phyloP scores from a whole-genome alignment of 768 basidiomycete genomes.

The Tephrocybe sp. region DNA sequence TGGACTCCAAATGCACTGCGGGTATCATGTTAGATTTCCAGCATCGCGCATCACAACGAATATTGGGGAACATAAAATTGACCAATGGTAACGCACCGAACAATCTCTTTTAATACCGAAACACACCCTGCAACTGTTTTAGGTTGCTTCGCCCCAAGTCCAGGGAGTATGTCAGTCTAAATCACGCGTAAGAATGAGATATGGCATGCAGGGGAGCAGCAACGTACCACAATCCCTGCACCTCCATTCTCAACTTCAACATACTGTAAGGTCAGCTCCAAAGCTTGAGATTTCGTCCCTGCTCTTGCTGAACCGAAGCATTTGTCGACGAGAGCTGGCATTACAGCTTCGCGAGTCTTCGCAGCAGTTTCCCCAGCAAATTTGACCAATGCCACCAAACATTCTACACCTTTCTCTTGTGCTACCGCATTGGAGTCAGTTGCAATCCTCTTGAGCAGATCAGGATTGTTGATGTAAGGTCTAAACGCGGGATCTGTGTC shows the following conservation, averaged over 20 bases:
- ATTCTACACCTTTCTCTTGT: constrained; percentile 96
- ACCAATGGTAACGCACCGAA: constrained; percentile 54
- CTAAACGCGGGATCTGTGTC: constrained; percentile 94
- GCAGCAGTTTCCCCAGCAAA: constrained; percentile 88
- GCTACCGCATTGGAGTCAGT: constrained; percentile 94
- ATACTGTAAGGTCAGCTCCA: constrained; percentile 85
- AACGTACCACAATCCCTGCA: constrained; percentile 83
- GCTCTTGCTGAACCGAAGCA: constrained; percentile 88
- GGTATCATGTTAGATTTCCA: constrained; percentile 3
- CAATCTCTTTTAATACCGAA: constrained; percentile 74
- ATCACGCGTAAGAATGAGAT: constrained; percentile 25
- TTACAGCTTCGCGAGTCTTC: constrained; percentile 73
- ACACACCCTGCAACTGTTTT: constrained; percentile 86
- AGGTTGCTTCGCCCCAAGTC: constrained; percentile 89
- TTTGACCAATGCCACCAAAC: constrained; percentile 80
- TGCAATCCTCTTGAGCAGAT: constrained; percentile 81
- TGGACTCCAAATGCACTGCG: constrained; percentile 76
- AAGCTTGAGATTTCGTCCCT: constrained; percentile 83
- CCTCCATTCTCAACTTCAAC: constrained; percentile 91
- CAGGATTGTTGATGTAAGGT: constrained; percentile 76
- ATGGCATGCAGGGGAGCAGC: constrained; percentile 17
- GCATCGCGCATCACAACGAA: neutral
- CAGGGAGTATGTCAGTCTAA: constrained; percentile 78
- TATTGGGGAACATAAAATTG: neutral
- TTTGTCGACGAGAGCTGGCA: constrained; percentile 95